These are phyloP conservation scores for Strigomonas culicis DNA, from an alignment of 208 protist genomes.

Conservation along the genomic window DNA sequence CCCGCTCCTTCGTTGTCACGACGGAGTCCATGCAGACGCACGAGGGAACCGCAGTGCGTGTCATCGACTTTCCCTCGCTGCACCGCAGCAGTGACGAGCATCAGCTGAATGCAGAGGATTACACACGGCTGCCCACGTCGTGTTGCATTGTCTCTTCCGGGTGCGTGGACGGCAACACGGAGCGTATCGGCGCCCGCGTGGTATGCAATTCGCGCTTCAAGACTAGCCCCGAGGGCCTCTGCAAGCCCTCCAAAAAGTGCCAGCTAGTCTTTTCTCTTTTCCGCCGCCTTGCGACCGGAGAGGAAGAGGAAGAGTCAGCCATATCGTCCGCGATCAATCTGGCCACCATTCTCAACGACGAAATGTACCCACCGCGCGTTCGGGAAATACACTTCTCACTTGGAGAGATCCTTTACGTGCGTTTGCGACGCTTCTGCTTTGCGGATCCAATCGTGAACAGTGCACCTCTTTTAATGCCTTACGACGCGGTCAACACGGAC, in stretches of 20 bases:
- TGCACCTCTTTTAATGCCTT: conserved; percentile 47
- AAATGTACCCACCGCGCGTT: conserved; percentile 36
- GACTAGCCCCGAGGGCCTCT: conserved; percentile 52
- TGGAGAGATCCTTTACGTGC: conserved; percentile 54
- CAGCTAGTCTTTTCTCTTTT: conserved; percentile 42
- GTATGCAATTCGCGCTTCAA: conserved; percentile 65
- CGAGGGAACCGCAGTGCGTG: conserved; percentile 10
- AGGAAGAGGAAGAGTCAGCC: conserved; percentile 25
- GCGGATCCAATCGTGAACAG: conserved; percentile 26
- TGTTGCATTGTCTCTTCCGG: conserved; percentile 51
- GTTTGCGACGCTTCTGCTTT: conserved; percentile 50
- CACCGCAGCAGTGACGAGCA: conserved; percentile 39
- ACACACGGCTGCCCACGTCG: conserved; percentile 41
- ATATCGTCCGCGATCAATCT: conserved; percentile 33
- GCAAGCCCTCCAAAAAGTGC: conserved; percentile 71
- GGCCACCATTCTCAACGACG: conserved; percentile 49
- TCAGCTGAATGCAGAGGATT: conserved; percentile 36
- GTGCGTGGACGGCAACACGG: conserved; percentile 26
- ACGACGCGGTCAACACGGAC: conserved; percentile 48
- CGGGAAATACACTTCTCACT: conserved; percentile 40
- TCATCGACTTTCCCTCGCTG: conserved; percentile 49
- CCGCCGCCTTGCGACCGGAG: conserved; percentile 27
- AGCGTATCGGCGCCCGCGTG: conserved; percentile 40
- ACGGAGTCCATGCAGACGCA: not conserved
- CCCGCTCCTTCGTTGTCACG: conserved; percentile 12